Conservation (phyloP, 352 stramenopile species). For the Phytophthora pini region DNA sequence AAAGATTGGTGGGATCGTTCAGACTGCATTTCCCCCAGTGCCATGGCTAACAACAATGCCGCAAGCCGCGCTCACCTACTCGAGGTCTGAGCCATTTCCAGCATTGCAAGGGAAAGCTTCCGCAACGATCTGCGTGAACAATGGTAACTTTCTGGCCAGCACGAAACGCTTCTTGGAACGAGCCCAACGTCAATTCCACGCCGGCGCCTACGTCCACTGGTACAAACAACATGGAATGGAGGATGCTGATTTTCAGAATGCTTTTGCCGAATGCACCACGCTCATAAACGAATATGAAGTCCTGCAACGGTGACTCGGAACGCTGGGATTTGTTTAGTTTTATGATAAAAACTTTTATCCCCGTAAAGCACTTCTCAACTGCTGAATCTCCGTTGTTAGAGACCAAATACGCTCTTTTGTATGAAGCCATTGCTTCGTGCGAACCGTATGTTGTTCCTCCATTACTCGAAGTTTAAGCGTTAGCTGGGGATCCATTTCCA, state of each 20-base stretch:
- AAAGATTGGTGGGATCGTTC: conserved; percentile 23
- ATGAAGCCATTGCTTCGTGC: conserved; percentile 35
- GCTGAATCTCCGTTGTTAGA: conserved; percentile 33
- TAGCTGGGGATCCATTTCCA: conserved; percentile 14
- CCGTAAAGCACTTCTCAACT: conserved; percentile 29
- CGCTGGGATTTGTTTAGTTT: not conserved
- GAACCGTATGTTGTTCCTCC: conserved; percentile 25
- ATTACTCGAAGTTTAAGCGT: conserved; percentile 19
- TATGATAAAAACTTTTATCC: conserved; percentile 1
- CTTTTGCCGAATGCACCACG: conserved; percentile 47
- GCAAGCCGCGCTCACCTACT: conserved; percentile 22
- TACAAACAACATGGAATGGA: conserved; percentile 69
- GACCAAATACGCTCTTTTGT: conserved; percentile 31
- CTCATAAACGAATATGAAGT: conserved; percentile 55
- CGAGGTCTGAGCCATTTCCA: conserved; percentile 27
- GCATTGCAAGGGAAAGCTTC: conserved; percentile 35
- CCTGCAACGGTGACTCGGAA: conserved; percentile 30
- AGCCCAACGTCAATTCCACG: conserved; percentile 52
- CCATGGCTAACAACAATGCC: conserved; percentile 27
- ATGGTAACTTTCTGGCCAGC: conserved; percentile 51
- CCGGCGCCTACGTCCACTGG: conserved; percentile 63
- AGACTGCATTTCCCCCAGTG: conserved; percentile 31
- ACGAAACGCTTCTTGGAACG: conserved; percentile 50
- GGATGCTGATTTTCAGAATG: conserved; percentile 49
- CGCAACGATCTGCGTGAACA: conserved; percentile 57